Evolutionary conservation across 2,329 filamentous ascomycete genomes (phyloP).

Genomic region (Ceratocystis albifundus): DNA sequence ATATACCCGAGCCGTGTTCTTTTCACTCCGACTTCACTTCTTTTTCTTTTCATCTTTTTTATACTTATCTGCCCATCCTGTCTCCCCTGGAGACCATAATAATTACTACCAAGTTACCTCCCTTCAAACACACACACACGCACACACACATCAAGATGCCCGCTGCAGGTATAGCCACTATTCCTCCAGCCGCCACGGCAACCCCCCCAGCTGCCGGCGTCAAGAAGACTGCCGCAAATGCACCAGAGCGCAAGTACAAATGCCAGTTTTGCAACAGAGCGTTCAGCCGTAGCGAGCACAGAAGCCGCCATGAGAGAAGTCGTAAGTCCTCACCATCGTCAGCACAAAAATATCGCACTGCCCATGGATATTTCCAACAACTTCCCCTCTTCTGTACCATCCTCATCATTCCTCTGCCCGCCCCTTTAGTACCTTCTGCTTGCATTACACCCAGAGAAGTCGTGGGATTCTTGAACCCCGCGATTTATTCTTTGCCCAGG

Average conservation of each 20-base stretch:
- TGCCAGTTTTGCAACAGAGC: constrained; percentile 97
- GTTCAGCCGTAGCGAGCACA: constrained; percentile 93
- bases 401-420: neutral
- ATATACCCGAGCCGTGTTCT: constrained; percentile 11
- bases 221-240: constrained; percentile 19
- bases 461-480: neutral
- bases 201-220: constrained; percentile 51
- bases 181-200: constrained; percentile 59
- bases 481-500: neutral
- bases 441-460: neutral
- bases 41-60: neutral
- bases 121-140: constrained; percentile 28
- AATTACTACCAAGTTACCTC: neutral
- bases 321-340: constrained; percentile 56
- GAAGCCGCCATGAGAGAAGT: constrained; percentile 91
- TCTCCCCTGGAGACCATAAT: neutral
- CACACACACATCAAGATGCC: constrained; percentile 47
- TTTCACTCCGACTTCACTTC: neutral
- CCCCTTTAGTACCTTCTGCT: constrained; percentile 15
- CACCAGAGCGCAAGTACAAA: constrained; percentile 97
- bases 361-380: no score
- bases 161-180: constrained; percentile 55
- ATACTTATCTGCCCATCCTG: no score
- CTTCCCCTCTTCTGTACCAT: no score
- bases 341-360: no score